Evolutionary conservation across 306 rosid genomes (phyloP).

Genomic region (Phaseolus lunatus): DNA sequence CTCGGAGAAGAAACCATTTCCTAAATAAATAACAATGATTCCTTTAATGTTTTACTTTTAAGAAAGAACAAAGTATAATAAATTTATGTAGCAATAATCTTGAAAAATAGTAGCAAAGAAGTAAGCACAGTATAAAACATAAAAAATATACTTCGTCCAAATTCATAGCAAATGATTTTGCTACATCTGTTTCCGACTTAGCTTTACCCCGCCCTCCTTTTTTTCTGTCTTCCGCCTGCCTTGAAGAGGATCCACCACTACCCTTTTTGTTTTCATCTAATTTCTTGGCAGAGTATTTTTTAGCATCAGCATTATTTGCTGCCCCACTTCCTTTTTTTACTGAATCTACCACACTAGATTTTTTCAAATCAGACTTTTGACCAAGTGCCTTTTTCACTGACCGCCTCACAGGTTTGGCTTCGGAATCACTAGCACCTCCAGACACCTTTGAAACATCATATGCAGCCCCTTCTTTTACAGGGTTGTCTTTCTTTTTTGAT

Average conservation of each 20-base stretch:
- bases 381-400: constrained; percentile 54
- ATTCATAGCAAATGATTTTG: constrained; percentile 57
- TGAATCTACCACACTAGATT: constrained; percentile 50
- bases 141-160: constrained; percentile 56
- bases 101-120: constrained; percentile 21
- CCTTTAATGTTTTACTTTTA: neutral
- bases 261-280: constrained; percentile 55
- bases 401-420: constrained; percentile 56
- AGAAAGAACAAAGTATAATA: constrained; percentile 19
- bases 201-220: constrained; percentile 56
- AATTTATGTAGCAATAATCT: constrained; percentile 1
- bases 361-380: constrained; percentile 57
- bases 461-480: constrained; percentile 51
- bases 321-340: constrained; percentile 58
- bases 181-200: constrained; percentile 46
- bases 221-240: constrained; percentile 63
- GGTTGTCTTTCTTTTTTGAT: constrained; percentile 55
- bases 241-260: constrained; percentile 58
- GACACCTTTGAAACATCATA: constrained; percentile 60
- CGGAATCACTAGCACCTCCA: constrained; percentile 71
- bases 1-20: constrained; percentile 62
- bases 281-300: constrained; percentile 65
- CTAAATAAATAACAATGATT: constrained; percentile 50
- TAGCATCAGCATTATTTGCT: constrained; percentile 59
- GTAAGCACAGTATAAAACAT: constrained; percentile 33